phyloP scores from a whole-genome alignment of 2,329 filamentous ascomycete species.

The Fusarium palustre region DNA sequence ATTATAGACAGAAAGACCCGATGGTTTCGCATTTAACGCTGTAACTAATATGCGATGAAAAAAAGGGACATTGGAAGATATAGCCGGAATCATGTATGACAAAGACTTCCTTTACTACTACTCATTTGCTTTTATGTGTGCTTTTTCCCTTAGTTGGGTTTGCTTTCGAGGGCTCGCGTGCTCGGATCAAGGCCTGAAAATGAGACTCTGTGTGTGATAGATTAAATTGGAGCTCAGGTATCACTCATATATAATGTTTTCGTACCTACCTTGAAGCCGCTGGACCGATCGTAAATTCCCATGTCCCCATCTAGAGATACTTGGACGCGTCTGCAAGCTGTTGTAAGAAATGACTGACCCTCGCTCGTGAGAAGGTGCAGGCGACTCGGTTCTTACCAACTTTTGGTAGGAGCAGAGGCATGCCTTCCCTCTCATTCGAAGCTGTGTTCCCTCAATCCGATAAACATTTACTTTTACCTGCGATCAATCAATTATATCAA shows the following conservation, averaged over 20 bases:
- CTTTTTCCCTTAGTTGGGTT: conserved; percentile 38
- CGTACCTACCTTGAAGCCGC: background rate
- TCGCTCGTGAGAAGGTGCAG: background rate
- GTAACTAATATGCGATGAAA: conserved; percentile 55
- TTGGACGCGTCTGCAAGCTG: background rate
- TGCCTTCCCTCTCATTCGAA: background rate
- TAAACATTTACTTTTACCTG: background rate
- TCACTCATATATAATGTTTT: conserved; percentile 23
- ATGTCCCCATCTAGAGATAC: background rate
- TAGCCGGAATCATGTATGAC: conserved; percentile 51
- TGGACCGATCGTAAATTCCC: background rate
- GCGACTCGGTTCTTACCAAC: background rate
- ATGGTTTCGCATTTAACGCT: conserved; percentile 49
- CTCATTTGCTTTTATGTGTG: conserved; percentile 30
- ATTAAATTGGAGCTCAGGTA: conserved; percentile 33
- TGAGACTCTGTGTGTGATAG: conserved; percentile 41
- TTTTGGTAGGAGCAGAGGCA: background rate
- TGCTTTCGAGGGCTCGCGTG: conserved; percentile 34
- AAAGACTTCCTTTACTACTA: conserved; percentile 48
- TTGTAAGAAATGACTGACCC: background rate
- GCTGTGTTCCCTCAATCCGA: background rate
- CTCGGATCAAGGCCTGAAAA: conserved; percentile 34
- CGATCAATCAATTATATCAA: background rate
- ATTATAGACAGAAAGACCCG: conserved; percentile 53
- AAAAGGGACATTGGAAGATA: conserved; percentile 50